Evolutionary conservation across 148 eudicot genomes (phyloP).

Genomic region (Camellia lanceoleosa): DNA sequence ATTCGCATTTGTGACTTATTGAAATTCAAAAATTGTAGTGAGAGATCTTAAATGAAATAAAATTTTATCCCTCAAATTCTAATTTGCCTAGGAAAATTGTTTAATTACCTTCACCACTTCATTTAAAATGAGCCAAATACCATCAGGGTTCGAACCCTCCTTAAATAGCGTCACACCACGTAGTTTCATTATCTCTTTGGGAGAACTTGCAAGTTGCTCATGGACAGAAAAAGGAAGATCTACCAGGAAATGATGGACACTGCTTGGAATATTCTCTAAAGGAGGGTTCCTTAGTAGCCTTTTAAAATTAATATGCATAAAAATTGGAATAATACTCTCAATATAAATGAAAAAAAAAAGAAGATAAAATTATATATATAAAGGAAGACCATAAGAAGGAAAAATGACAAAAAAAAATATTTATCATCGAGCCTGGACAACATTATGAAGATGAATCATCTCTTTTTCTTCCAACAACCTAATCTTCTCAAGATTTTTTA

Average conservation of each 20-base stretch:
- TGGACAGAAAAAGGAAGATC: slow-evolving; percentile 67
- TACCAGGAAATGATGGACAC: slow-evolving; percentile 76
- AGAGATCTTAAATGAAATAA: background rate
- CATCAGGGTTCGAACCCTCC: slow-evolving; percentile 78
- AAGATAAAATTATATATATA: background rate
- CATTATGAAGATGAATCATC: slow-evolving; percentile 86
- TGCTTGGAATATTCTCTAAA: slow-evolving; percentile 75
- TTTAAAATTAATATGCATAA: slow-evolving; percentile 81
- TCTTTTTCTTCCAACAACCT: slow-evolving; percentile 88
- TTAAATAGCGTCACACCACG: slow-evolving; percentile 66
- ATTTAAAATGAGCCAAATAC: slow-evolving; percentile 84
- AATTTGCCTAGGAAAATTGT: background rate
- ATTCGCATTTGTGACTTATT: slow-evolving; percentile 4
- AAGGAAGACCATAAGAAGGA: background rate
- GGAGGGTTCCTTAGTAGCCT: slow-evolving; percentile 84
- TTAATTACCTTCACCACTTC: slow-evolving; percentile 82
- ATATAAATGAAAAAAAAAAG: slow-evolving; percentile 11
- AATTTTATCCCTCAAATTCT: background rate
- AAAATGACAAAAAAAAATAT: background rate
- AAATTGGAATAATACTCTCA: slow-evolving; percentile 13
- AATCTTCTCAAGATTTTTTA: slow-evolving; percentile 80
- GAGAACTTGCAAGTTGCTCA: slow-evolving; percentile 58
- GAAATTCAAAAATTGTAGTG: background rate
- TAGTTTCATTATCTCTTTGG: slow-evolving; percentile 74
- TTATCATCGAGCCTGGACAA: slow-evolving; percentile 61